Conservation (phyloP, 495 filamentous ascomycete species). For the Annulohypoxylon bovei region DNA sequence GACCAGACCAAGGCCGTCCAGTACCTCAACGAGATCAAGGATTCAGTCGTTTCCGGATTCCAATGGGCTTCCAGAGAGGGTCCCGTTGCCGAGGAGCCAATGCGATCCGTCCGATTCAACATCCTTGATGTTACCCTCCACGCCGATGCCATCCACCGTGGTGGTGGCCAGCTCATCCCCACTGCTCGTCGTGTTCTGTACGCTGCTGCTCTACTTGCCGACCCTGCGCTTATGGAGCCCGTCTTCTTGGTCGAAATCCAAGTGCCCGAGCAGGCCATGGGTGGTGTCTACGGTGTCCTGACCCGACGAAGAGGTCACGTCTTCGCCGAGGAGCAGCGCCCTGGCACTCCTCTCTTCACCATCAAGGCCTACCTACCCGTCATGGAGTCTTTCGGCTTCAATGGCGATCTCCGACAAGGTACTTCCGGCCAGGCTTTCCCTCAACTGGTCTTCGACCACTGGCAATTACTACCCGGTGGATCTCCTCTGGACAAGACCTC, state of each 20-base stretch:
- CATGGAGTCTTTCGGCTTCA: conserved; percentile 99
- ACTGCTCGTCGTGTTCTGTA: conserved; percentile 98
- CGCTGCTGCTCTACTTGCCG: conserved; percentile 88
- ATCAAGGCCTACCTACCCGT: conserved; percentile 99
- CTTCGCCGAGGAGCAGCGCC: conserved; percentile 97
- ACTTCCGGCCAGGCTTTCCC: conserved; percentile 99
- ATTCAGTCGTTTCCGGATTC: conserved; percentile 99
- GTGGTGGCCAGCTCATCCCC: conserved; percentile 98
- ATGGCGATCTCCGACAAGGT: conserved; percentile 89
- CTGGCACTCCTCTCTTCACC: conserved; percentile 98
- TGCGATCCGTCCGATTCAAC: conserved; percentile 97
- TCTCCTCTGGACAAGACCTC: conserved; percentile 86
- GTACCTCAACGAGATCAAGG: conserved; percentile 99
- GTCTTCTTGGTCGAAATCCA: conserved; percentile 99
- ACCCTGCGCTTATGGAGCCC: conserved; percentile 91
- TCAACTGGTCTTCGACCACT: conserved; percentile 98
- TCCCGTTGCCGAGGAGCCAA: conserved; percentile 96
- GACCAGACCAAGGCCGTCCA: conserved; percentile 99
- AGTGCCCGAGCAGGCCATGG: conserved; percentile 98
- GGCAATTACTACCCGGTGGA: conserved; percentile 93
- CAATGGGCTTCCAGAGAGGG: conserved; percentile 99
- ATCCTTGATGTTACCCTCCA: conserved; percentile 99
- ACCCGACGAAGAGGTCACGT: conserved; percentile 98
- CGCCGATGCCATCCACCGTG: conserved; percentile 99
- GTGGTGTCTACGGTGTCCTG: conserved; percentile 99